These are phyloP conservation scores for Aphanomyces invadans DNA, from an alignment of 352 stramenopile species.

Conservation along the genomic window DNA sequence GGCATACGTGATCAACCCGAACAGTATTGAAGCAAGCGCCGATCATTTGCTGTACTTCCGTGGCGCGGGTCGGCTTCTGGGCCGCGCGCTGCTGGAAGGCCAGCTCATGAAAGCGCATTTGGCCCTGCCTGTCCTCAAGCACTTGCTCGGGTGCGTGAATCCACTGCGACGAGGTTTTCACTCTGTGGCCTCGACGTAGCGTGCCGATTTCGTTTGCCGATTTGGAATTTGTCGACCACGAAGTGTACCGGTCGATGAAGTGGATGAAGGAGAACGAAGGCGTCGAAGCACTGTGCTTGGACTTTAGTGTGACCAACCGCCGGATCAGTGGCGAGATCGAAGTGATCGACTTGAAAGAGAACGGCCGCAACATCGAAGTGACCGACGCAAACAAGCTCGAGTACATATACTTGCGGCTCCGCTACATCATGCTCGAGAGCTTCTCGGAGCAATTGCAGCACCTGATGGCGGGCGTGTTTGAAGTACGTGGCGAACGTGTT, in stretches of 20 bases:
- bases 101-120: slow-evolving; percentile 85
- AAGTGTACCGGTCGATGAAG: slow-evolving; percentile 74
- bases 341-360: slow-evolving; percentile 74
- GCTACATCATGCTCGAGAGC: slow-evolving; percentile 93
- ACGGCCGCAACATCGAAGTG: slow-evolving; percentile 75
- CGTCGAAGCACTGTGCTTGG: slow-evolving; percentile 62
- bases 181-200: slow-evolving; percentile 1
- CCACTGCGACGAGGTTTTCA: not conserved
- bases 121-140: slow-evolving; percentile 77
- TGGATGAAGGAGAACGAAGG: slow-evolving; percentile 81
- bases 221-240: slow-evolving; percentile 83
- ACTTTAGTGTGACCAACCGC: slow-evolving; percentile 78
- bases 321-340: slow-evolving; percentile 70
- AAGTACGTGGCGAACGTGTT: slow-evolving; percentile 65
- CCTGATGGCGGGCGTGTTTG: slow-evolving; percentile 90
- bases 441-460: slow-evolving; percentile 91
- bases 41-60: slow-evolving; percentile 98
- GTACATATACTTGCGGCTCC: slow-evolving; percentile 93
- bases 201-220: slow-evolving; percentile 85
- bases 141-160: slow-evolving; percentile 44
- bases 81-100: slow-evolving; percentile 94
- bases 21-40: slow-evolving; percentile 74
- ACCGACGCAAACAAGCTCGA: slow-evolving; percentile 97
- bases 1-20: slow-evolving; percentile 76
- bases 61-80: slow-evolving; percentile 90